Conservation (phyloP, 2,329 filamentous ascomycete species). For the Ceratocystis smalleyi region DNA sequence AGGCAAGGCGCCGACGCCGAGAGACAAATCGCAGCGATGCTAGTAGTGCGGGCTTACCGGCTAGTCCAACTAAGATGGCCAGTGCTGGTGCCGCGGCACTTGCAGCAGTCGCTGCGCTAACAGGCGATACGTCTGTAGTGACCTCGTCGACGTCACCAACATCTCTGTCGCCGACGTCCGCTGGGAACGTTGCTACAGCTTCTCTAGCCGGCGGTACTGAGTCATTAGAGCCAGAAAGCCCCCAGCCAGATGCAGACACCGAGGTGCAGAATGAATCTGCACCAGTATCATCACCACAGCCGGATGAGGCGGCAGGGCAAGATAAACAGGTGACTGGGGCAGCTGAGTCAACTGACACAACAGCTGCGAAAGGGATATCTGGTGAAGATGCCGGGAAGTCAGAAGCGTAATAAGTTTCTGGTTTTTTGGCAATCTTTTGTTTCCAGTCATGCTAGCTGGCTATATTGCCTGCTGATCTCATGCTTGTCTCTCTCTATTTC, state of each 20-base stretch:
- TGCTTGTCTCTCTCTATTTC: neutral
- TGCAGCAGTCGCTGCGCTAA: conserved; percentile 3
- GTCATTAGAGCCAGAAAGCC: neutral
- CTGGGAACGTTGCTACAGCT: neutral
- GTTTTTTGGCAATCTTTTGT: no score
- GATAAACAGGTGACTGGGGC: neutral
- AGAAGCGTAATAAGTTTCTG: neutral
- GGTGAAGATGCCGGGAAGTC: neutral
- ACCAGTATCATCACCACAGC: neutral
- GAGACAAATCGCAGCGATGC: conserved; percentile 35
- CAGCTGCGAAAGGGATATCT: neutral
- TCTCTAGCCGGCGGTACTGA: neutral
- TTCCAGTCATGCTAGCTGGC: neutral
- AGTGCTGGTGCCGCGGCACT: neutral
- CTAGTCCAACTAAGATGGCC: conserved; percentile 20
- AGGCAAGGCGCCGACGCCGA: conserved; percentile 48
- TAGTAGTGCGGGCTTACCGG: conserved; percentile 12
- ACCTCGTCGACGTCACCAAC: neutral
- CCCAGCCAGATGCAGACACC: neutral
- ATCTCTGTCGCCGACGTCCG: neutral
- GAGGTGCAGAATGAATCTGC: neutral
- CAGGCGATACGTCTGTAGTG: neutral
- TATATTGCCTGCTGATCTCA: no score
- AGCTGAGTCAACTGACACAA: neutral
- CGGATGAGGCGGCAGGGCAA: neutral